Evolutionary conservation across 1,284 basidiomycete genomes (phyloP).

Genomic region (Earliella scabrosa): DNA sequence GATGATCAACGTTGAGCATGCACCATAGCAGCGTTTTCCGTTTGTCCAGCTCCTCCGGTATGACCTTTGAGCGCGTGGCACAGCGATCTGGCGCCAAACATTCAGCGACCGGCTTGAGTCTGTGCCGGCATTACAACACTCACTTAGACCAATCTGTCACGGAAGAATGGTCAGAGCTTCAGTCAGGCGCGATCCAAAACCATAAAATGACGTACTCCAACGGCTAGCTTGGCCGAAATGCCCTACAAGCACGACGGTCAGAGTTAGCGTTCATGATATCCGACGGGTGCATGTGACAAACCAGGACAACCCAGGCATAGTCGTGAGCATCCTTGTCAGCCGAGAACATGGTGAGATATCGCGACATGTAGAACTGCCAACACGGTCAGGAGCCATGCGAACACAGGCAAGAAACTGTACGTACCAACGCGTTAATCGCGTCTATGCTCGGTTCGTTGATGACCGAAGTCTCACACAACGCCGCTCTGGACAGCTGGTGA

Average conservation of each 20-base stretch:
- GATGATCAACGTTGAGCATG: constrained; percentile 54
- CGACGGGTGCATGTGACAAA: constrained; percentile 39
- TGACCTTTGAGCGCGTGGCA: constrained; percentile 55
- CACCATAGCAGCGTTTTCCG: constrained; percentile 65
- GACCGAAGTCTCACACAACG: constrained; percentile 61
- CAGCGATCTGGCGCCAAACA: constrained; percentile 53
- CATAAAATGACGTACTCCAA: constrained; percentile 51
- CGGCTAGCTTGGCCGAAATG: constrained; percentile 40
- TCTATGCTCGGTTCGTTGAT: constrained; percentile 69
- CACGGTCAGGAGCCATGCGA: constrained; percentile 1
- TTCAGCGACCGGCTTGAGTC: constrained; percentile 4
- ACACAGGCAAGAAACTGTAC: constrained; percentile 29
- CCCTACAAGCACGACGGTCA: constrained; percentile 26
- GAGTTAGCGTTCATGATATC: neutral
- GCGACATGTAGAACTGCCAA: constrained; percentile 69
- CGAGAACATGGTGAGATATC: constrained; percentile 71
- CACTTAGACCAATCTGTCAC: constrained; percentile 61
- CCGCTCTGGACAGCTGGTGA: constrained; percentile 62
- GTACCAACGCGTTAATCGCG: constrained; percentile 66
- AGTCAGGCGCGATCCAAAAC: constrained; percentile 5
- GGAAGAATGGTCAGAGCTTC: constrained; percentile 16
- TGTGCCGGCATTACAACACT: constrained; percentile 27
- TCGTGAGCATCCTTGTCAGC: constrained; percentile 68
- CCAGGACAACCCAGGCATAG: constrained; percentile 73
- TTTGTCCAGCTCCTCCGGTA: constrained; percentile 54